A percentile compares a stretch with the other conserved stretches of the same genome.
These are phyloP conservation scores for Liriodendron chinense DNA, from an alignment of 164 flowering plant species.

Conservation along the genomic window DNA sequence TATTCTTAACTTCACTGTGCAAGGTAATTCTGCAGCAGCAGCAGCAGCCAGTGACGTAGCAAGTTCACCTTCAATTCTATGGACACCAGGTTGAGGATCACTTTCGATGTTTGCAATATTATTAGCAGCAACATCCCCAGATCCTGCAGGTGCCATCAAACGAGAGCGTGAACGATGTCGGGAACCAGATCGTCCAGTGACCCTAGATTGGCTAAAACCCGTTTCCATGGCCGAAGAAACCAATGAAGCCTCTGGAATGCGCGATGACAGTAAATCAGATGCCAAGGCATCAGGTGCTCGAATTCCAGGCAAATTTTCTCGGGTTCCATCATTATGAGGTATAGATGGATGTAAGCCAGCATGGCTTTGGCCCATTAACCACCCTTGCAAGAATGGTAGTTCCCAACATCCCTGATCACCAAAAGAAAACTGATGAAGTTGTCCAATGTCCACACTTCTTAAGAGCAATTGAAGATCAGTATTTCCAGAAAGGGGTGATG, in stretches of 20 bases:
- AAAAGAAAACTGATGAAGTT: conserved; percentile 44
- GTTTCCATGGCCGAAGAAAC: conserved; percentile 31
- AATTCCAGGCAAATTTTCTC: conserved; percentile 35
- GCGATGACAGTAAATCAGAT: conserved; percentile 19
- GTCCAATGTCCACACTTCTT: conserved; percentile 30
- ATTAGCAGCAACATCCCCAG: conserved; percentile 38
- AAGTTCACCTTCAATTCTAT: conserved; percentile 66
- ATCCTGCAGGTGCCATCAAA: conserved; percentile 25
- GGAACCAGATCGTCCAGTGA: conserved; percentile 46
- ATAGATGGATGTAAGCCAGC: conserved; percentile 42
- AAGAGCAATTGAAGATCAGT: conserved; percentile 29
- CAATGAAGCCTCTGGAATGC: conserved; percentile 22
- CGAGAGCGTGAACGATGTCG: conserved; percentile 53
- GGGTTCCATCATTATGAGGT: conserved; percentile 29
- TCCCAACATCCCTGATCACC: conserved; percentile 73
- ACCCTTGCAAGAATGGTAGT: conserved; percentile 86
- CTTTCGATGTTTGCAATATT: conserved; percentile 33
- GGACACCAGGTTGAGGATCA: conserved; percentile 48
- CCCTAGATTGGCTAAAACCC: conserved; percentile 31
- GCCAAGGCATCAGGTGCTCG: conserved; percentile 24
- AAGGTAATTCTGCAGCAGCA: conserved; percentile 91
- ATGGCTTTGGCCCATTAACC: conserved; percentile 89
- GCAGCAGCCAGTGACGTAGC: conserved; percentile 80
- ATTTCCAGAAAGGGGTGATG: conserved; percentile 22
- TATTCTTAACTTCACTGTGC: conserved; percentile 89